phyloP scores from a whole-genome alignment of 805 yeast species.

The Candida argentea region DNA sequence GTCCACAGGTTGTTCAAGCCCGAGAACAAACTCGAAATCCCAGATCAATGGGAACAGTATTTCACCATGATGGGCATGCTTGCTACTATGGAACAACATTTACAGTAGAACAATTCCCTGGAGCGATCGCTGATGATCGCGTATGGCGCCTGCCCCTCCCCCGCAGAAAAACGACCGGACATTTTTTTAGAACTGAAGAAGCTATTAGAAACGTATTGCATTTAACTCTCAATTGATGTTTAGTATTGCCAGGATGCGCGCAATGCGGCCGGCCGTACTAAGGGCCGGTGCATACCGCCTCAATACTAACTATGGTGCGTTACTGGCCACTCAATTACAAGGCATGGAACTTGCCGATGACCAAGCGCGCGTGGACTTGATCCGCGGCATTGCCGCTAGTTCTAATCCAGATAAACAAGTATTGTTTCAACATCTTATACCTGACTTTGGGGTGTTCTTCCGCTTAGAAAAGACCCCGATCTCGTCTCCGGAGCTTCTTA shows the following conservation, averaged over 20 bases:
- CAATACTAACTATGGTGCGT: no score
- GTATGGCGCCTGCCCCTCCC: not conserved
- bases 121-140: not conserved
- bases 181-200: no score
- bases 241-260: no score
- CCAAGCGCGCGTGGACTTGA: slow-evolving; percentile 2
- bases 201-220: no score
- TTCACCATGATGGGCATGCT: slow-evolving; percentile 44
- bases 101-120: slow-evolving; percentile 4
- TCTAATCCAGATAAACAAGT: slow-evolving; percentile 4
- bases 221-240: no score
- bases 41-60: slow-evolving; percentile 38
- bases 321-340: not conserved
- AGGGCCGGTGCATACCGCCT: no score
- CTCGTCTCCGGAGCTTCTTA: slow-evolving; percentile 3
- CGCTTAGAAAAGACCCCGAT: slow-evolving; percentile 1
- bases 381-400: slow-evolving; percentile 4
- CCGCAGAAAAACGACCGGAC: no score
- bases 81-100: slow-evolving; percentile 31
- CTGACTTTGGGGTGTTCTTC: slow-evolving; percentile 7
- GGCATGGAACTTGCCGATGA: slow-evolving; percentile 1
- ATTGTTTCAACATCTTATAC: slow-evolving; percentile 5
- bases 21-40: slow-evolving; percentile 29
- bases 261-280: no score
- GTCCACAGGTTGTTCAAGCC: slow-evolving; percentile 33